Conservation (phyloP, 495 filamentous ascomycete genomes). For the Trypethelium eluteriae region DNA sequence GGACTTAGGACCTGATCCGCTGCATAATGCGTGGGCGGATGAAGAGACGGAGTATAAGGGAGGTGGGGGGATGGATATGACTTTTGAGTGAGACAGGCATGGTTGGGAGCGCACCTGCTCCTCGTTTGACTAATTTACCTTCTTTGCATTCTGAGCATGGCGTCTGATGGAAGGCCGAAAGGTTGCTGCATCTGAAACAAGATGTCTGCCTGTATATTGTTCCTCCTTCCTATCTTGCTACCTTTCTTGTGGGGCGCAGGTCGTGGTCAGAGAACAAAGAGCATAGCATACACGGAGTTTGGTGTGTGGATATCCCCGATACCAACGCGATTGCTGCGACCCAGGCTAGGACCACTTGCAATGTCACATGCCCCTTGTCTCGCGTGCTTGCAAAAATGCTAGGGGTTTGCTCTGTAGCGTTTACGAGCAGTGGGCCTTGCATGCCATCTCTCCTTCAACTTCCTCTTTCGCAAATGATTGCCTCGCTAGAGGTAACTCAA, state of each 20-base stretch:
- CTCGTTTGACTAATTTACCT: too few species aligned
- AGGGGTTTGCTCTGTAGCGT: background rate
- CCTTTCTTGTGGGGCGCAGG: background rate
- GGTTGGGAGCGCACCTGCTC: background rate
- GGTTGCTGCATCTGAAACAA: background rate
- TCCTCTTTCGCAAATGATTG: too few species aligned
- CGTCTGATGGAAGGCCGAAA: too few species aligned
- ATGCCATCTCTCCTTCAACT: too few species aligned
- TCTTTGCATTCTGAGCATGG: too few species aligned
- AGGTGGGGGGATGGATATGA: slow-evolving; percentile 55
- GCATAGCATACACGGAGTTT: background rate
- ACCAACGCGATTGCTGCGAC: too few species aligned
- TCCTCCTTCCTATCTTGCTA: background rate
- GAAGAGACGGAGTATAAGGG: slow-evolving; percentile 34
- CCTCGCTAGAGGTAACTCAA: too few species aligned
- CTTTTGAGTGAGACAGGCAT: slow-evolving; percentile 49
- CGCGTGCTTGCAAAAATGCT: background rate
- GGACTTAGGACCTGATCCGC: background rate
- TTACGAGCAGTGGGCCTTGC: background rate
- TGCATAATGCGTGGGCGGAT: slow-evolving; percentile 28
- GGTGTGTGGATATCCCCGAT: background rate
- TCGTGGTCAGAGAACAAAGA: background rate
- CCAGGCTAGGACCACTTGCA: background rate
- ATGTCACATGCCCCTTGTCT: background rate
- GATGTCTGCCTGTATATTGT: background rate